These are phyloP conservation scores for Sphagnum fallax DNA, from an alignment of 228 moss, liverwort and hornwort genomes.

Conservation along the genomic window DNA sequence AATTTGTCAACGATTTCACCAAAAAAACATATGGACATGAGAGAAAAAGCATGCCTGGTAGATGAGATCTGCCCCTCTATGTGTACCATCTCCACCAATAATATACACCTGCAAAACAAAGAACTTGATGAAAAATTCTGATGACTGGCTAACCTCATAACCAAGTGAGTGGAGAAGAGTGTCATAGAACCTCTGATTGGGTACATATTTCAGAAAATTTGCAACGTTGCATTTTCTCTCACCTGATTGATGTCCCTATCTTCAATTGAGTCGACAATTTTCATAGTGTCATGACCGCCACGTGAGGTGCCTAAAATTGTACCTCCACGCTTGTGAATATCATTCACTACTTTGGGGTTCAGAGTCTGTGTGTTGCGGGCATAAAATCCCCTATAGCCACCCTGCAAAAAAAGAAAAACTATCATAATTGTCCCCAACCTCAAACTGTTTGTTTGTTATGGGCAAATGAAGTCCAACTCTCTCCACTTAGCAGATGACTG, in stretches of 20 bases:
- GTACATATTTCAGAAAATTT: background rate
- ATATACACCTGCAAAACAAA: constrained; percentile 62
- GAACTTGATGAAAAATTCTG: background rate
- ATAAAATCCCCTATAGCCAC: constrained; percentile 92
- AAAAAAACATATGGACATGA: too few relatives aligned
- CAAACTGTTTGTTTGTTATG: background rate
- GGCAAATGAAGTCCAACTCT: background rate
- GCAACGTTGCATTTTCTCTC: background rate
- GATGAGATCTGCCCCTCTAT: constrained; percentile 73
- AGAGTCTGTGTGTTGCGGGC: constrained; percentile 69
- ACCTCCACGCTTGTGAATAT: constrained; percentile 95
- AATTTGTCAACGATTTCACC: too few relatives aligned
- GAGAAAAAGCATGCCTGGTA: constrained; percentile 43
- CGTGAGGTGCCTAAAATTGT: constrained; percentile 81
- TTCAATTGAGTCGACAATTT: constrained; percentile 84
- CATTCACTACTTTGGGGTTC: constrained; percentile 69
- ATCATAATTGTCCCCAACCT: background rate
- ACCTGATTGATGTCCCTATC: constrained; percentile 70
- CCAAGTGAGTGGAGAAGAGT: background rate
- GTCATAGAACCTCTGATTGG: background rate
- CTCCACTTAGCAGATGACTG: background rate
- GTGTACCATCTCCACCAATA: constrained; percentile 97
- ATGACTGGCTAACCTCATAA: background rate
- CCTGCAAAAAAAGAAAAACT: constrained; percentile 25
- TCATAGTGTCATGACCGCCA: constrained; percentile 80